A percentile compares a stretch with the other conserved stretches of the same genome.
Conservation (phyloP, 768 basidiomycete species). For the Rhizopogon roseolus region DNA sequence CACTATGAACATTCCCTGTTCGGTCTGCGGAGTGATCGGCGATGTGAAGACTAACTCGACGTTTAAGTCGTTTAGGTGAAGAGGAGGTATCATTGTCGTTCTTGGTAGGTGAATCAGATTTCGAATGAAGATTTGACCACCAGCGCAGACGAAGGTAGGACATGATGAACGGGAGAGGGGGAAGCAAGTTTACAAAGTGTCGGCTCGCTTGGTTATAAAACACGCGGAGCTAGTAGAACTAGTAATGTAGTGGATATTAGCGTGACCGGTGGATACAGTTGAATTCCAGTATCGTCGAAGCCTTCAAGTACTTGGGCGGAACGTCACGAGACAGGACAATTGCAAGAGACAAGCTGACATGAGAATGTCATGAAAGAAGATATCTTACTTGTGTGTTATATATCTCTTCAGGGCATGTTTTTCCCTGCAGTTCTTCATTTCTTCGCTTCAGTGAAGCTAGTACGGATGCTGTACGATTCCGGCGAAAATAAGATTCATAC, state of each 20-base stretch:
- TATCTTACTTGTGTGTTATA: not conserved
- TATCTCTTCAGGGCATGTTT: not conserved
- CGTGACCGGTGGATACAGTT: too few relatives aligned
- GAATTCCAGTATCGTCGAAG: too few relatives aligned
- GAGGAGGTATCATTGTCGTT: conserved; percentile 19
- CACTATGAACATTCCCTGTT: not conserved
- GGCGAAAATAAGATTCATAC: not conserved
- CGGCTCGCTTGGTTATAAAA: too few relatives aligned
- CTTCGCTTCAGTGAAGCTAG: not conserved
- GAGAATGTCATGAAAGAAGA: too few relatives aligned
- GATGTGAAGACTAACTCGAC: conserved; percentile 7
- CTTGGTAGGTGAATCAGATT: conserved; percentile 6
- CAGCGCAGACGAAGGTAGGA: conserved; percentile 17
- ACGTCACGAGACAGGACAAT: too few relatives aligned
- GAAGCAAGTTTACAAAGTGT: too few relatives aligned
- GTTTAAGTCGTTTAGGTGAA: conserved; percentile 10
- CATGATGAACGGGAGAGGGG: not conserved
- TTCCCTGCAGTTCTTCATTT: not conserved
- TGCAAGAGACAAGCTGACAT: too few relatives aligned
- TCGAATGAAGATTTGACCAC: conserved; percentile 1
- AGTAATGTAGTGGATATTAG: too few relatives aligned
- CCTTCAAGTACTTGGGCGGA: too few relatives aligned
- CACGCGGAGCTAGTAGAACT: too few relatives aligned
- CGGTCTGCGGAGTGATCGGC: not conserved
- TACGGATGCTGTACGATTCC: not conserved